A percentile compares a stretch with the other conserved stretches of the same genome.
Conservation (phyloP, 139 green algal genomes). For the Eudorina sp. region DNA sequence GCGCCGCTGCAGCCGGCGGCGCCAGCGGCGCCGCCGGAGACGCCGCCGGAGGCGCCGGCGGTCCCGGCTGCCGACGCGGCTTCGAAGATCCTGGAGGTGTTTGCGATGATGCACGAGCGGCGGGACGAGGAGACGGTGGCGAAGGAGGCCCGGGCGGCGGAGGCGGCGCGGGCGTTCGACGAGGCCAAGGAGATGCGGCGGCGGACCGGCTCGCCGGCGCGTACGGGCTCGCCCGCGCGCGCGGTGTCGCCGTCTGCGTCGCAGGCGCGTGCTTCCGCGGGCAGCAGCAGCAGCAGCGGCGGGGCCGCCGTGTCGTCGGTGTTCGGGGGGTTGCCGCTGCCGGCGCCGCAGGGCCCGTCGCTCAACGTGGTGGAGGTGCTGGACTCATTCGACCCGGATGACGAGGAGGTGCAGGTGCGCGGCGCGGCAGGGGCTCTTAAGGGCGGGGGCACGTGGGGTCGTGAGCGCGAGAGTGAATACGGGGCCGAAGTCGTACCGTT, state of each 20-base stretch:
- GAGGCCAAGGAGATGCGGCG: constrained; percentile 7
- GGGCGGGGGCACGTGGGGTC: too few species aligned
- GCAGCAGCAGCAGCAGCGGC: background rate
- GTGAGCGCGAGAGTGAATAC: too few species aligned
- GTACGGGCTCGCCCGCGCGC: background rate
- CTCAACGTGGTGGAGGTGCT: constrained; percentile 30
- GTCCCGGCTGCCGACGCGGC: background rate
- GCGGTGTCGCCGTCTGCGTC: too few species aligned
- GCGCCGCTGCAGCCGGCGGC: background rate
- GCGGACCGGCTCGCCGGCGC: background rate
- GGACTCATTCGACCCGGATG: constrained; percentile 34
- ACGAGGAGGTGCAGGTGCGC: constrained; percentile 39
- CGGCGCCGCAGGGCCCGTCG: background rate
- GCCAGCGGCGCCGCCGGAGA: background rate
- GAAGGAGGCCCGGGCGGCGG: constrained; percentile 8
- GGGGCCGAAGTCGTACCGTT: too few species aligned
- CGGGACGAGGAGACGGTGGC: background rate
- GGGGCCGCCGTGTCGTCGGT: background rate
- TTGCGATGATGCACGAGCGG: constrained; percentile 4
- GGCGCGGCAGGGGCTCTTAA: too few species aligned
- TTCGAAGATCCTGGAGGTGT: constrained; percentile 22
- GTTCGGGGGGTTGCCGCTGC: background rate
- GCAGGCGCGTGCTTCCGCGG: too few species aligned
- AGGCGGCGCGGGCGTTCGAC: constrained; percentile 23
- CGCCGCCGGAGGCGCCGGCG: background rate